Evolutionary conservation across 2,329 filamentous ascomycete genomes (phyloP).

Genomic region (Neoascochyta sp.): DNA sequence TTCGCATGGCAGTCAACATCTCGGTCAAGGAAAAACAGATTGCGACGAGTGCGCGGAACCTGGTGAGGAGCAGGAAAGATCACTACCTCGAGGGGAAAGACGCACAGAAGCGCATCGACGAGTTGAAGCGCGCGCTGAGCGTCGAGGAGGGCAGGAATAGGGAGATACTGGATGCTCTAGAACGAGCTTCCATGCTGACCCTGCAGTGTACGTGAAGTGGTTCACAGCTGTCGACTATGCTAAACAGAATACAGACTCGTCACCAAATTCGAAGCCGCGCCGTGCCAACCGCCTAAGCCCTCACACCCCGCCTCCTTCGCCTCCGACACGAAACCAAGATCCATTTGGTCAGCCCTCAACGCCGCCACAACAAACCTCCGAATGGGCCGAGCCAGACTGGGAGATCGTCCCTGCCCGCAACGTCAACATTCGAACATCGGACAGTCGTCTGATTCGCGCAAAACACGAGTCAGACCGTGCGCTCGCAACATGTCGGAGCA

Average conservation of each 20-base stretch:
- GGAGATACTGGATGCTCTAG: constrained; percentile 37
- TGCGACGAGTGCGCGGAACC: constrained; percentile 29
- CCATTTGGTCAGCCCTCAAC: constrained; percentile 25
- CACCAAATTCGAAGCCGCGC: constrained; percentile 16
- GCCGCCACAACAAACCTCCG: constrained; percentile 19
- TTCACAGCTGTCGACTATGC: not conserved
- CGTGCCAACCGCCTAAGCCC: constrained; percentile 20
- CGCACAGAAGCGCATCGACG: constrained; percentile 33
- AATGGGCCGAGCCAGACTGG: constrained; percentile 23
- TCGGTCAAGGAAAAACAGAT: constrained; percentile 40
- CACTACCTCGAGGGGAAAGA: constrained; percentile 30
- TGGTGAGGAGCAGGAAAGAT: constrained; percentile 31
- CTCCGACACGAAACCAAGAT: constrained; percentile 21
- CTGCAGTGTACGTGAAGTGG: constrained; percentile 35
- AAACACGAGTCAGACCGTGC: constrained; percentile 38
- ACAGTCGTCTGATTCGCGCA: constrained; percentile 35
- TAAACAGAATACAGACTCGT: constrained; percentile 21
- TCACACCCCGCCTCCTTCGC: constrained; percentile 35
- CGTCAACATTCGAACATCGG: constrained; percentile 28
- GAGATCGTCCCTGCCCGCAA: constrained; percentile 8
- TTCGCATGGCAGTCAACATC: constrained; percentile 40
- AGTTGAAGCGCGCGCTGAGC: constrained; percentile 27
- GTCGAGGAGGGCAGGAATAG: constrained; percentile 36
- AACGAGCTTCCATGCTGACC: constrained; percentile 37
- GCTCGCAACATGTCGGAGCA: constrained; percentile 31